Evolutionary conservation across 257 asterid species (phyloP).

Genomic region (Scutellaria galericulata): DNA sequence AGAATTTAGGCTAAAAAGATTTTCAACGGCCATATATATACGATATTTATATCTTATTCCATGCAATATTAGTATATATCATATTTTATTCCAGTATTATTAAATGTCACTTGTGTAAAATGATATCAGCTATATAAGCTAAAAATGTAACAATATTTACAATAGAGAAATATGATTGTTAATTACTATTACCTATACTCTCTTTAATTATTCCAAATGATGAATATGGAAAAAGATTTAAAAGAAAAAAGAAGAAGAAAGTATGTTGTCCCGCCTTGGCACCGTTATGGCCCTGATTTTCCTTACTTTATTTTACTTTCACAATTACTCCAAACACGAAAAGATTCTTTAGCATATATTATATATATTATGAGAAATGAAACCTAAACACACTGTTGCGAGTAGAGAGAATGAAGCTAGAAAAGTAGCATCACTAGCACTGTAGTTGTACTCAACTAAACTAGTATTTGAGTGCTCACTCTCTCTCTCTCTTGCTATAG

Average conservation of each 20-base stretch:
- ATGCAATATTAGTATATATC: too few species aligned
- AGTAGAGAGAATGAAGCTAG: conserved; percentile 29
- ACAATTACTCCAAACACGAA: background rate
- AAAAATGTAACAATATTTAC: too few species aligned
- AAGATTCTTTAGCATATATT: conserved; percentile 33
- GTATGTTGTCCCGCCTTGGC: conserved; percentile 15
- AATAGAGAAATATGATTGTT: too few species aligned
- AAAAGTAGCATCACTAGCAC: conserved; percentile 13
- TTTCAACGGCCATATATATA: too few species aligned
- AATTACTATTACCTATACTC: background rate
- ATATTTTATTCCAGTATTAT: too few species aligned
- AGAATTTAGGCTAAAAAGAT: too few species aligned
- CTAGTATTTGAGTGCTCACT: background rate
- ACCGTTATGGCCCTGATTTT: background rate
- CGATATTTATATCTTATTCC: too few species aligned
- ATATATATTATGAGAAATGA: conserved; percentile 15
- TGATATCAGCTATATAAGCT: too few species aligned
- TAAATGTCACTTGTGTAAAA: too few species aligned
- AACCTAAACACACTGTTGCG: conserved; percentile 15
- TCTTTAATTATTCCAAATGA: background rate
- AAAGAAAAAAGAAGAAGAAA: background rate
- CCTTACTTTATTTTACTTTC: conserved; percentile 11
- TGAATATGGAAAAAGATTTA: background rate
- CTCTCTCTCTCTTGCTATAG: conserved; percentile 9
- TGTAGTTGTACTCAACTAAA: too few species aligned